Percentiles rank a stretch among this genome's conserved stretches.
Conservation (phyloP, 345 rosid genomes). For the Sisymbrium altissimum region DNA sequence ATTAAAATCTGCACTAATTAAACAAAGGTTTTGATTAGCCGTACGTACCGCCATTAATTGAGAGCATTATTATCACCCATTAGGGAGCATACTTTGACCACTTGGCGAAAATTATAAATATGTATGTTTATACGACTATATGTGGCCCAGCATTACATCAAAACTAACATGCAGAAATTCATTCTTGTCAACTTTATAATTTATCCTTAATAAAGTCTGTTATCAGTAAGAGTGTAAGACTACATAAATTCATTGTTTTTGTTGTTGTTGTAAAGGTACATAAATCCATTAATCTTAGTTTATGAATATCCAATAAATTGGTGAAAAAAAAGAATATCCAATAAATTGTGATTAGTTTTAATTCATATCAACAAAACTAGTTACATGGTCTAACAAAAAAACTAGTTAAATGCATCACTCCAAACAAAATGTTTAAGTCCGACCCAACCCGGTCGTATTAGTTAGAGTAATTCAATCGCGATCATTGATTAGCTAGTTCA, state of each 20-base stretch:
- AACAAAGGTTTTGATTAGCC: conserved; percentile 22
- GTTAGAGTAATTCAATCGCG: background rate
- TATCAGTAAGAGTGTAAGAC: background rate
- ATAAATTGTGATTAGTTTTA: background rate
- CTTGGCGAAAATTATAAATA: background rate
- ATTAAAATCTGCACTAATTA: conserved; percentile 13
- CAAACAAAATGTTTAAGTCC: background rate
- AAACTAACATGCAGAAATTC: background rate
- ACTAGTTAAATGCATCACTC: background rate
- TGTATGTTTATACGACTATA: background rate
- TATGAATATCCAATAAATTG: background rate
- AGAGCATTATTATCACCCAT: conserved; percentile 9
- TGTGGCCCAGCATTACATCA: background rate
- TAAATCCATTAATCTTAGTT: background rate
- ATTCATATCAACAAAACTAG: background rate
- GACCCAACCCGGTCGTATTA: background rate
- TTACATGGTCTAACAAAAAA: background rate
- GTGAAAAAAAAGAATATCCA: no score
- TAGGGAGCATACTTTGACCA: conserved; percentile 17
- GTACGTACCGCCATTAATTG: conserved; percentile 12
- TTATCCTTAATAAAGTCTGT: background rate
- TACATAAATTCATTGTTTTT: background rate
- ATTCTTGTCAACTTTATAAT: background rate
- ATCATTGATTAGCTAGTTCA: background rate
- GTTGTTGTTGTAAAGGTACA: background rate